Evolutionary conservation across 75 land plant genomes (phyloP).

Genomic region (Selaginella tamariscina): DNA sequence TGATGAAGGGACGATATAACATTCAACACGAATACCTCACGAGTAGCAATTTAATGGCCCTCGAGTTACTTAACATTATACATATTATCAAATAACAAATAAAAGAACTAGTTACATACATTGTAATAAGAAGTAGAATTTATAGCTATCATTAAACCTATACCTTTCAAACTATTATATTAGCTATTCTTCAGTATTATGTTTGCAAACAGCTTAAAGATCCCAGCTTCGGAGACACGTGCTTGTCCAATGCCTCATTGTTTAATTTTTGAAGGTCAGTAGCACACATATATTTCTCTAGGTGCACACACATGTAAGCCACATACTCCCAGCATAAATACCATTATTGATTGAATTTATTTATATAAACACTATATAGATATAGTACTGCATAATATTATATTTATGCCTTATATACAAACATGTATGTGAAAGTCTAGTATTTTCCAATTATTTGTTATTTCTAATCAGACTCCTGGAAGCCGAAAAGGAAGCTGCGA

Average conservation of each 20-base stretch:
- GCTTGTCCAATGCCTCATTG: conserved; percentile 87
- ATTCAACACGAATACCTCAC: conserved; percentile 93
- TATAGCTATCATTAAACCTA: too few species aligned
- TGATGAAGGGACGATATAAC: conserved; percentile 67
- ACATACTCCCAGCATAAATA: too few species aligned
- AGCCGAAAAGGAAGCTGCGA: conserved; percentile 28
- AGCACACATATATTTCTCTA: not conserved
- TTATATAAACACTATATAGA: too few species aligned
- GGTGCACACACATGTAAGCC: too few species aligned
- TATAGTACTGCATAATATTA: too few species aligned
- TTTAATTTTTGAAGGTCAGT: conserved; percentile 78
- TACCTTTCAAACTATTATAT: not conserved
- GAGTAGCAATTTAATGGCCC: conserved; percentile 89
- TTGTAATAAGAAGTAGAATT: too few species aligned
- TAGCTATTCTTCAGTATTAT: not conserved
- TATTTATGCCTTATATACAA: too few species aligned
- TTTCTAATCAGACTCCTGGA: conserved; percentile 26
- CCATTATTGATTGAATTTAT: too few species aligned
- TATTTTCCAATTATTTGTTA: not conserved
- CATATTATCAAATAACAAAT: not conserved
- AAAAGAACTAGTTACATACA: too few species aligned
- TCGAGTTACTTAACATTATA: conserved; percentile 45
- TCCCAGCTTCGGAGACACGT: conserved; percentile 95
- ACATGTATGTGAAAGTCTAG: too few species aligned
- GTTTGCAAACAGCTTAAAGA: conserved; percentile 61